Base-by-base conservation (phyloP, 164 flowering plant species). In the Cinnamomum micranthum region DNA sequence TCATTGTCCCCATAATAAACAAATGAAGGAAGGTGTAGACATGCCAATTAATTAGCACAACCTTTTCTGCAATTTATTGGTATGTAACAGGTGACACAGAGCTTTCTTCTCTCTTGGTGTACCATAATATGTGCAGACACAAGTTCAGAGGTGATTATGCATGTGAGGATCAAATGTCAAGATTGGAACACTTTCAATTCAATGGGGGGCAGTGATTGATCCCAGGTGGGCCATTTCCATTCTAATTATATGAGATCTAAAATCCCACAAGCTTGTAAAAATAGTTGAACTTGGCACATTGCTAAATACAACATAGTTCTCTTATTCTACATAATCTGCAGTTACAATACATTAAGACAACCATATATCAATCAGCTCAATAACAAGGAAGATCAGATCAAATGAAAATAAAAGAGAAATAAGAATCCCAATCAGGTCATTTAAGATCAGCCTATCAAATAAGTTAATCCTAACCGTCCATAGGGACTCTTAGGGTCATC, bases 381-480 rank as follows among this genome's bases (percentile, higher is more conserved):
- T 23, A 69, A 11, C 5, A 69, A 35, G 31, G 23, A 59, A 59
- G 17, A 58, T 24, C 15, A 59, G 24, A 69, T 22, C 12, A 58
- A 19, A 27, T 2, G 31, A 31, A 59, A 20, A 19, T 24, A 10
- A 28, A 71, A 19, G 51, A 31, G 65, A 31, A 71, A 58, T 28
- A 25, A 71, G 20, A 69, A 69, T 60, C 65, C 24, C 28, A 62
- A 19, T 71, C 62, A 28, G 63, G 31, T 71, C 20, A 3, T 27
- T 66, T 27, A 59, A 31, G 50, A 58, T 71, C 58, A 28, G 74
- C 74, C 66, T 19, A 69, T 20, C 51, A 33, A 33, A 71, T 31
- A 65, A 47, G 74, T 71, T 71, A 71, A 59, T 71, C 74, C 41
- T 31, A 63, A 60, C 65, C 65, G 31, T 35, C 15, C 65, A 58